Conservation (phyloP, 2,329 filamentous ascomycete genomes). For the Byssothecium circinans region DNA sequence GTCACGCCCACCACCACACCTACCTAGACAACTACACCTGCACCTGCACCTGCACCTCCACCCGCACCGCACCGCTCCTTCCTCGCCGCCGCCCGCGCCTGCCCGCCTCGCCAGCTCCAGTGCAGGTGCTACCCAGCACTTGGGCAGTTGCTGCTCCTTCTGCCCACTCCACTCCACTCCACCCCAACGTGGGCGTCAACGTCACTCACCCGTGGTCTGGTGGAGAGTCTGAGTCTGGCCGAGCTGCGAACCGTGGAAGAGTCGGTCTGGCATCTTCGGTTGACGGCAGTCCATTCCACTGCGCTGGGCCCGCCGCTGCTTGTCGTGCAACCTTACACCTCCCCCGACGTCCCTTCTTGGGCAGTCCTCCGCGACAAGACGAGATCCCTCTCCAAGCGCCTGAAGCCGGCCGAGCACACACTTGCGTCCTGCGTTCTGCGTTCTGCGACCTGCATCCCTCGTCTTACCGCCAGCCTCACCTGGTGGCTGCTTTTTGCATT, state of each 20-base stretch:
- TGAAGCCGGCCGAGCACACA: no score
- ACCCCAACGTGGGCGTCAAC: slow-evolving; percentile 32
- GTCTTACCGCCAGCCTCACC: slow-evolving; percentile 7
- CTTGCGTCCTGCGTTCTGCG: slow-evolving; percentile 3
- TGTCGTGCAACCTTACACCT: slow-evolving; percentile 26
- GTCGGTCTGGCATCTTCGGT: slow-evolving; percentile 31
- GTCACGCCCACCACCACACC: slow-evolving; percentile 15
- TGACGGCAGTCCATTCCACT: slow-evolving; percentile 34
- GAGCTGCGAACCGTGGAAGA: slow-evolving; percentile 14
- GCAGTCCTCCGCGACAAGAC: slow-evolving; percentile 3
- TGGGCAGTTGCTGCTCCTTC: no score
- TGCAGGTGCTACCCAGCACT: no score
- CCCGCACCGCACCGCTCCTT: background rate
- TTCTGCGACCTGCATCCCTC: slow-evolving; percentile 10
- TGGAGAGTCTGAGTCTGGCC: no score
- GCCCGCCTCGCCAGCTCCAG: no score
- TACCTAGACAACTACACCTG: background rate
- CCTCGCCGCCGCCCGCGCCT: slow-evolving; percentile 1
- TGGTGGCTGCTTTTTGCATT: no score
- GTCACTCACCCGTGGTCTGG: no score
- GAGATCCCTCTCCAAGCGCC: no score
- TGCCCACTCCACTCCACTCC: no score
- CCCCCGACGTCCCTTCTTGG: slow-evolving; percentile 16
- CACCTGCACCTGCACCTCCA: background rate
- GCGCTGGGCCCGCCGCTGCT: slow-evolving; percentile 29